These are phyloP conservation scores for Sicyos baderoa DNA, from an alignment of 306 rosid genomes.

Conservation along the genomic window DNA sequence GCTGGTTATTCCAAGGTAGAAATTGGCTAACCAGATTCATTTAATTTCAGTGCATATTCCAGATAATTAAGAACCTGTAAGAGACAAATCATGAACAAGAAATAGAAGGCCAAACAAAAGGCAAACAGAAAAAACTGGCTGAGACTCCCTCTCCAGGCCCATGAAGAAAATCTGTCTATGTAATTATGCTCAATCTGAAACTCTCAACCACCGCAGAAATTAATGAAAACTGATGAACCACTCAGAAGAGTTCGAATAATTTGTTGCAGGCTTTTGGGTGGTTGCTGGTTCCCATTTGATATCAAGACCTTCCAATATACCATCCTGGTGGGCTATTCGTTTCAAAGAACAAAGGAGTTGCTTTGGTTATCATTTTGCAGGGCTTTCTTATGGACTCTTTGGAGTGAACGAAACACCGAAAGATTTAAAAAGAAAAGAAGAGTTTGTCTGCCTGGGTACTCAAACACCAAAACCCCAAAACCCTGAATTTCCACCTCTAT, in stretches of 20 bases:
- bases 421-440: no score
- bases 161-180: neutral
- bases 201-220: neutral
- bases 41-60: neutral
- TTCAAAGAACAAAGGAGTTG: no score
- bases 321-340: no score
- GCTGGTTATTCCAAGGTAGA: neutral
- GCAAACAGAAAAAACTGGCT: neutral
- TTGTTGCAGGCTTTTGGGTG: no score
- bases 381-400: no score
- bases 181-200: neutral
- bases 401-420: no score
- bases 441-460: no score
- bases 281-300: no score
- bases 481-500: neutral
- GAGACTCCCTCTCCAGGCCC: neutral
- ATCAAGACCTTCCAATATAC: no score
- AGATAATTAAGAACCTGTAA: neutral
- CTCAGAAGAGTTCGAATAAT: neutral
- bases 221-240: neutral
- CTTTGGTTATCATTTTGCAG: no score
- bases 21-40: no score
- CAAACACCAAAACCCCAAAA: neutral
- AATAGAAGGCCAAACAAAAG: neutral
- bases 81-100: neutral